Evolutionary conservation across 805 yeast genomes (phyloP).

Genomic region (Wickerhamomyces chaumierensis): DNA sequence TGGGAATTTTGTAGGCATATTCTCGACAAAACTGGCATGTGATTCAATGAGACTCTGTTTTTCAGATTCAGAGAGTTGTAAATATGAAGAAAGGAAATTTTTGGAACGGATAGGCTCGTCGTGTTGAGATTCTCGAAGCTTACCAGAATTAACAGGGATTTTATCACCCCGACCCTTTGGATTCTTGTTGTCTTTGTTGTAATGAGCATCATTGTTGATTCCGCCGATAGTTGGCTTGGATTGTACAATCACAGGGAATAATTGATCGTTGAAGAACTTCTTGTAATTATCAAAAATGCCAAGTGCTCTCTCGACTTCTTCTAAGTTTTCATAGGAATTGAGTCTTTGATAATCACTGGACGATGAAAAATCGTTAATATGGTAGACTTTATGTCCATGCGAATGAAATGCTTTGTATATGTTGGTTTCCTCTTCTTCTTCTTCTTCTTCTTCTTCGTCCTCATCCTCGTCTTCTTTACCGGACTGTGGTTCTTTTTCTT

Average conservation of each 20-base stretch:
- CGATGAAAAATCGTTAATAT: slow-evolving; percentile 6
- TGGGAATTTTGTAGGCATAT: slow-evolving; percentile 30
- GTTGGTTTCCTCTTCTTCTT: not conserved
- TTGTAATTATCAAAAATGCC: slow-evolving; percentile 7
- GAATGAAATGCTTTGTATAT: not conserved
- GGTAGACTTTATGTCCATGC: slow-evolving; percentile 1
- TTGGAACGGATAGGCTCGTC: slow-evolving; percentile 17
- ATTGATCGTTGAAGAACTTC: slow-evolving; percentile 9
- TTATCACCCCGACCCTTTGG: slow-evolving; percentile 9
- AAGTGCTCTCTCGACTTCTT: slow-evolving; percentile 7
- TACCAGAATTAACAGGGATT: slow-evolving; percentile 16
- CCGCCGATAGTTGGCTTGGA: slow-evolving; percentile 9
- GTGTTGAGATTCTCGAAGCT: slow-evolving; percentile 14
- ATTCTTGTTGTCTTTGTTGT: slow-evolving; percentile 10
- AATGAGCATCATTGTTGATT: slow-evolving; percentile 16
- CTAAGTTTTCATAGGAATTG: slow-evolving; percentile 4
- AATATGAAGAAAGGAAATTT: slow-evolving; percentile 11
- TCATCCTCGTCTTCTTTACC: not conserved
- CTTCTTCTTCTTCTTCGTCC: not conserved
- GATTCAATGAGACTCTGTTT: slow-evolving; percentile 8
- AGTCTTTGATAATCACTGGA: slow-evolving; percentile 13
- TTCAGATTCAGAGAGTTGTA: slow-evolving; percentile 10
- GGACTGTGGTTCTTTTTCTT: too few relatives aligned
- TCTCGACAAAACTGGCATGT: slow-evolving; percentile 15
- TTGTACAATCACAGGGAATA: slow-evolving; percentile 7